Evolutionary conservation across 2,329 filamentous ascomycete genomes (phyloP), one percentile per base, ranked within the genome.

Genomic region (Fusarium secorum): DNA sequence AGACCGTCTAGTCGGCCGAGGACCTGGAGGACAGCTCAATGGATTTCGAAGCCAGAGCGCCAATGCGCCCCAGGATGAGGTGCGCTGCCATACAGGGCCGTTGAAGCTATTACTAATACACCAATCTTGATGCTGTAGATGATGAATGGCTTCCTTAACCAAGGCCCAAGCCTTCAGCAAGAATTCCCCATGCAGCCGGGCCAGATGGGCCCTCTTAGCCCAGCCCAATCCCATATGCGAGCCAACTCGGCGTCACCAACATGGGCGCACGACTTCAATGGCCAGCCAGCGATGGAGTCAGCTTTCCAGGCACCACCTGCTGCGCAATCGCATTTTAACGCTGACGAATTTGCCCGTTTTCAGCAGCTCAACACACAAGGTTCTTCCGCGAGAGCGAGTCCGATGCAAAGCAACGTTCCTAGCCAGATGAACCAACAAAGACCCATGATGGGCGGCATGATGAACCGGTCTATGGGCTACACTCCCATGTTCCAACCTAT

Each of bases 61-160:
- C 79, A 89, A 89, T 76, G 88, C 87, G 44, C 89, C 89, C 51
- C 93, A 94, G 75, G 93, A 97, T 79, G 89, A 92, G 86, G 92
- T 89, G 80, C 54, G 58, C 41, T 41, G 49, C 41, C n/a, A 10
- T 44, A 30, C n/a, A 63, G n/a, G 44, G 26, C 24, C 56, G 53
- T 55, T 64, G 52, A 68, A 63, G 52, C 54, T 57, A 74, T 78
- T 77, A 77, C 77, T 80, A 78, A 79, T 77, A 30, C 60, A 61
- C 41, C 36, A 64, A 24, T 38, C 39, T 39, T 65, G 71, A 61
- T 63, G 44, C 33, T 42, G 59, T 49, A 97, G 93, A 94, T 95
- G 91, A 93, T 97, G 89, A 94, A 97, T 78, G 91, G 94, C 66
- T 98, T 98, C 80, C 87, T 97, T 77, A 94, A 97, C 79, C 92